Conservation (phyloP, 345 rosid species). For the Eutrema heterophyllum region DNA sequence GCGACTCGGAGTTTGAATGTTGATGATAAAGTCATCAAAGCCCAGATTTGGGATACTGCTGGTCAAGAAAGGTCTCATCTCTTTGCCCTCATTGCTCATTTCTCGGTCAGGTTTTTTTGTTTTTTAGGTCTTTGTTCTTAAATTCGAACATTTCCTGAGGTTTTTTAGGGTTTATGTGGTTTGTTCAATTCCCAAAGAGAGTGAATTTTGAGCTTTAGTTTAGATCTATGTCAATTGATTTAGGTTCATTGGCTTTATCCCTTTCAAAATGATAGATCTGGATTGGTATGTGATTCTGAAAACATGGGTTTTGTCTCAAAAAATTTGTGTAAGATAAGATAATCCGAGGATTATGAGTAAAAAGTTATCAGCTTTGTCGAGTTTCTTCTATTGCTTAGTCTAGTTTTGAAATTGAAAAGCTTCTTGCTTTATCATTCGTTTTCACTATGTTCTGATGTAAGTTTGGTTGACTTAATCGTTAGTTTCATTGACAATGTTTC, state of each 20-base stretch:
- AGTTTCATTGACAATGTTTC: neutral
- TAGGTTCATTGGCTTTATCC: neutral
- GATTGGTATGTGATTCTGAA: neutral
- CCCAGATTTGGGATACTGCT: slow-evolving; percentile 44
- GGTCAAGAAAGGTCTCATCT: slow-evolving; percentile 37
- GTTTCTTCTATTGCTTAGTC: neutral
- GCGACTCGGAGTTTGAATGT: slow-evolving; percentile 35
- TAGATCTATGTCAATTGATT: neutral
- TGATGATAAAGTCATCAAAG: slow-evolving; percentile 40
- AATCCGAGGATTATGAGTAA: neutral
- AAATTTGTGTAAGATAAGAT: neutral
- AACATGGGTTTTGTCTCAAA: neutral
- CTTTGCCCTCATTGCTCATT: neutral
- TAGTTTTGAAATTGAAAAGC: neutral
- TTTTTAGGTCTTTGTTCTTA: neutral
- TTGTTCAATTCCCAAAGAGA: neutral
- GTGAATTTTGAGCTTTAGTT: neutral
- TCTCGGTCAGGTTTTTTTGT: slow-evolving; percentile 11
- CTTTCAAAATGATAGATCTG: slow-evolving; percentile 8
- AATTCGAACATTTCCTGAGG: neutral
- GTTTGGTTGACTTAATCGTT: neutral
- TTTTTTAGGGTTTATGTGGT: neutral
- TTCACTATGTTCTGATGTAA: neutral
- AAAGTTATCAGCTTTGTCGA: neutral
- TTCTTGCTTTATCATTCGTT: neutral